These are phyloP conservation scores for Passalora sequoiae DNA, from an alignment of 2,329 filamentous ascomycete species.

Conservation along the genomic window DNA sequence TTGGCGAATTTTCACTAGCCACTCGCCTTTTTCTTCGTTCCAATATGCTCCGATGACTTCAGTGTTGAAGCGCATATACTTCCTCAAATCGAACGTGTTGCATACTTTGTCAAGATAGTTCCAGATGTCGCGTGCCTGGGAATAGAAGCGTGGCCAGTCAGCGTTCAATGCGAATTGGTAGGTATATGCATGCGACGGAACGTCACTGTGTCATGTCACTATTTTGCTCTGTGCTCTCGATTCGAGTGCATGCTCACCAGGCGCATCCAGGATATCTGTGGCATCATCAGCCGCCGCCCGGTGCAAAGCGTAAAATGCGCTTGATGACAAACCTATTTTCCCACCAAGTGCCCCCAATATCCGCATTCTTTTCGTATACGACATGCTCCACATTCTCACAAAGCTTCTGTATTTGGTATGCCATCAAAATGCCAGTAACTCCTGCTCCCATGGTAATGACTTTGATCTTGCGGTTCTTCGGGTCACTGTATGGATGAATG, in stretches of 20 bases:
- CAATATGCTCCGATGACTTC: slow-evolving; percentile 46
- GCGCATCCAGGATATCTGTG: not conserved
- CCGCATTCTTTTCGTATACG: slow-evolving; percentile 46
- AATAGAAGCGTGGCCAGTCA: slow-evolving; percentile 47
- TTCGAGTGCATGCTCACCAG: too few species aligned
- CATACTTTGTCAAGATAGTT: slow-evolving; percentile 48
- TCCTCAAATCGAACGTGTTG: slow-evolving; percentile 45
- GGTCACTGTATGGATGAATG: not conserved
- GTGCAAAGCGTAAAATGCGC: not conserved
- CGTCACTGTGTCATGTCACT: not conserved
- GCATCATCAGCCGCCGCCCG: not conserved
- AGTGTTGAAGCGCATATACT: slow-evolving; percentile 51
- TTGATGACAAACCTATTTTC: not conserved
- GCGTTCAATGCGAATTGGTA: slow-evolving; percentile 30
- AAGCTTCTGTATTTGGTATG: slow-evolving; percentile 46
- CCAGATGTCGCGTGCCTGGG: slow-evolving; percentile 44
- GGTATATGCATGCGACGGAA: not conserved
- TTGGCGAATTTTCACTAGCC: slow-evolving; percentile 47
- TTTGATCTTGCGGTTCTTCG: slow-evolving; percentile 40
- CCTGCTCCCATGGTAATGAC: slow-evolving; percentile 48
- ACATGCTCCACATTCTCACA: slow-evolving; percentile 44
- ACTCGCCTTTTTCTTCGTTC: slow-evolving; percentile 47
- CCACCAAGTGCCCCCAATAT: slow-evolving; percentile 40
- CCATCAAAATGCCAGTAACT: slow-evolving; percentile 44
- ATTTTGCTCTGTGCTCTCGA: too few species aligned